Evolutionary conservation across 108 stramenopile genomes (phyloP).

Genomic region (Discostella pseudostelligera): DNA sequence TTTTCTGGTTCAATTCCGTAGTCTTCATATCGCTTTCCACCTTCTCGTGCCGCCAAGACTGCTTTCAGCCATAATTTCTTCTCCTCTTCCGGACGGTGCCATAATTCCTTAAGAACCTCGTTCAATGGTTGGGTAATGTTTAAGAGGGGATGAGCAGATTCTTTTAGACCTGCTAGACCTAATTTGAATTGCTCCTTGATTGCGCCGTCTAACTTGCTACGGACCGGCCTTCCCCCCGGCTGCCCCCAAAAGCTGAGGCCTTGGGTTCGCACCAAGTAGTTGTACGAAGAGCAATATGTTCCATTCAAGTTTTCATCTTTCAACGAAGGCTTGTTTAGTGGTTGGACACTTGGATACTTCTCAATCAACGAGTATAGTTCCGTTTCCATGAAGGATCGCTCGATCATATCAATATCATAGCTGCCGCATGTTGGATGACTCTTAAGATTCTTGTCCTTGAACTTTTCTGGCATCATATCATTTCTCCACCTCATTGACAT

Average conservation of each 20-base stretch:
- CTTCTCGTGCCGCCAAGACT: conserved; percentile 6
- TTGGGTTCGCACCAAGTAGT: conserved; percentile 28
- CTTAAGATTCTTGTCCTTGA: conserved; percentile 6
- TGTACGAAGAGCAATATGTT: conserved; percentile 44
- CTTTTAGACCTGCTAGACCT: conserved; percentile 12
- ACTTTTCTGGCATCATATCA: conserved; percentile 38
- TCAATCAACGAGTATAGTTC: conserved; percentile 21
- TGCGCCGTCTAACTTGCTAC: conserved; percentile 18
- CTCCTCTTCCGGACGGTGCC: conserved; percentile 10
- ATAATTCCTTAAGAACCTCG: neutral
- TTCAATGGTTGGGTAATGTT: neutral
- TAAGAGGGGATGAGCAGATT: conserved; percentile 11
- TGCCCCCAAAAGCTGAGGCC: conserved; percentile 30
- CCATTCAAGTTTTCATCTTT: conserved; percentile 40
- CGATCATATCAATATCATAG: conserved; percentile 34
- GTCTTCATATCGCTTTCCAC: conserved; percentile 1
- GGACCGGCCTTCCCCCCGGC: conserved; percentile 31
- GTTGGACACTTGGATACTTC: conserved; percentile 23
- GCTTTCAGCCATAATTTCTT: conserved; percentile 30
- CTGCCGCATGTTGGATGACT: conserved; percentile 36
- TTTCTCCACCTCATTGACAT: conserved; percentile 40
- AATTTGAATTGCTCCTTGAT: conserved; percentile 21
- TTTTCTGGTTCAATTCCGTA: conserved; percentile 10
- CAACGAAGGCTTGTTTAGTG: conserved; percentile 35
- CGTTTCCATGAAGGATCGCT: conserved; percentile 26